phyloP scores from a whole-genome alignment of 768 basidiomycete genomes.

The Leccinum disarticulatum region DNA sequence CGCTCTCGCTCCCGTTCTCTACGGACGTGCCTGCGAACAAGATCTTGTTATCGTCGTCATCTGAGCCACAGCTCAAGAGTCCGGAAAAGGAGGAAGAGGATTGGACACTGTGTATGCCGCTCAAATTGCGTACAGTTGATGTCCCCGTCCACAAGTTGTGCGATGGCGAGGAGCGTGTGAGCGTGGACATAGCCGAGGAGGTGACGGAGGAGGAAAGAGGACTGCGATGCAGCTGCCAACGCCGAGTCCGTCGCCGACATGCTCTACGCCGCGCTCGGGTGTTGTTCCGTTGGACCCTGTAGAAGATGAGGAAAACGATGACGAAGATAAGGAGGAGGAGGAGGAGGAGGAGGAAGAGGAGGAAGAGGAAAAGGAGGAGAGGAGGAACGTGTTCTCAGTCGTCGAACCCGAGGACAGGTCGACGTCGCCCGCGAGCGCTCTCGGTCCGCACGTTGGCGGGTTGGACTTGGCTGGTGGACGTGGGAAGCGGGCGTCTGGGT shows the following conservation, averaged over 20 bases:
- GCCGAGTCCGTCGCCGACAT: constrained; percentile 29
- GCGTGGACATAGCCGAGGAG: constrained; percentile 3
- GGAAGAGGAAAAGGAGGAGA: neutral
- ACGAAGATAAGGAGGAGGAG: neutral
- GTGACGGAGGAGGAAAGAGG: neutral
- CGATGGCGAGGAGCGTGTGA: constrained; percentile 8
- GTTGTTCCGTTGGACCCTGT: constrained; percentile 3
- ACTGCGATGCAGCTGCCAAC: constrained; percentile 24
- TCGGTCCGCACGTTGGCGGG: constrained; percentile 30
- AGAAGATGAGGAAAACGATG: neutral
- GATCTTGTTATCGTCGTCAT: constrained; percentile 8
- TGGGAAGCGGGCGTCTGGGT: constrained; percentile 34
- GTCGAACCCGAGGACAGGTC: constrained; percentile 7
- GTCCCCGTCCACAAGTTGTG: neutral
- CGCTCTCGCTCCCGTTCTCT: constrained; percentile 31
- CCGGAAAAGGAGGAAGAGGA: constrained; percentile 19
- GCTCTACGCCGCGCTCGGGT: constrained; percentile 1
- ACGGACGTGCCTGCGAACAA: constrained; percentile 28
- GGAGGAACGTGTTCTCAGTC: neutral
- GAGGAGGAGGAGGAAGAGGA: too few relatives aligned
- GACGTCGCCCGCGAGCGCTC: constrained; percentile 9
- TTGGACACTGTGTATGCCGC: constrained; percentile 35
- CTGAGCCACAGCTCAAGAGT: constrained; percentile 1
- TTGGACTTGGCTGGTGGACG: constrained; percentile 31
- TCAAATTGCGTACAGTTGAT: constrained; percentile 15